Evolutionary conservation across 768 basidiomycete genomes (phyloP).

Genomic region (Filobasidium floriforme): DNA sequence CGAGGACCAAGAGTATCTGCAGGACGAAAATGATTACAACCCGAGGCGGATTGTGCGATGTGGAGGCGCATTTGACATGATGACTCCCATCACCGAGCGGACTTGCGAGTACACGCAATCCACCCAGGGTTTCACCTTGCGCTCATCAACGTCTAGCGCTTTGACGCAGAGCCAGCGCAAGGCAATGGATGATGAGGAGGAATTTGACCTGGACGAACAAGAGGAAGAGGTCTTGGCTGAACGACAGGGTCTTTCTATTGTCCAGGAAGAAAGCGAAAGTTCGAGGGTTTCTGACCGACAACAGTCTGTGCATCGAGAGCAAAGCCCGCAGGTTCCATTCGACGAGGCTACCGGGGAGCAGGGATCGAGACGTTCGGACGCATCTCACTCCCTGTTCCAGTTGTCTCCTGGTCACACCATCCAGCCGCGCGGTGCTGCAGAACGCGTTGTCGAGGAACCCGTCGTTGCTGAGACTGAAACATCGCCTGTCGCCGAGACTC

Average conservation of each 20-base stretch:
- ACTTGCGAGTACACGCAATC: slow-evolving; percentile 76
- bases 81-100: slow-evolving; percentile 96
- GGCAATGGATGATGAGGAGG: slow-evolving; percentile 30
- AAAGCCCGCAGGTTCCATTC: slow-evolving; percentile 10
- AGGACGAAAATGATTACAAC: slow-evolving; percentile 25
- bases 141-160: slow-evolving; percentile 34
- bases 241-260: slow-evolving; percentile 26
- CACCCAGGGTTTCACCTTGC: slow-evolving; percentile 49
- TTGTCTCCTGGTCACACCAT: slow-evolving; percentile 21
- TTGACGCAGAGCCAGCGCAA: slow-evolving; percentile 50
- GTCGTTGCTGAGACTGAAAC: background rate
- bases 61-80: slow-evolving; percentile 60
- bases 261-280: slow-evolving; percentile 41
- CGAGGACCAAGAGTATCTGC: slow-evolving; percentile 18
- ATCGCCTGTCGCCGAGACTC: background rate
- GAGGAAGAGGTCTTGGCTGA: background rate
- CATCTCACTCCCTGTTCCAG: slow-evolving; percentile 11
- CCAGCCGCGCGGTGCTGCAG: background rate
- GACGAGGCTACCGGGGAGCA: slow-evolving; percentile 15
- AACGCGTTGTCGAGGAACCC: background rate
- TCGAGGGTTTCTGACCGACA: background rate
- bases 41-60: slow-evolving; percentile 26
- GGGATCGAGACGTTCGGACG: slow-evolving; percentile 2
- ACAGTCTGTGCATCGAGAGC: slow-evolving; percentile 20
- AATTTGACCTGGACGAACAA: slow-evolving; percentile 23